phyloP scores from a whole-genome alignment of 108 stramenopile species.

The Pseudonitzschia pungens region DNA sequence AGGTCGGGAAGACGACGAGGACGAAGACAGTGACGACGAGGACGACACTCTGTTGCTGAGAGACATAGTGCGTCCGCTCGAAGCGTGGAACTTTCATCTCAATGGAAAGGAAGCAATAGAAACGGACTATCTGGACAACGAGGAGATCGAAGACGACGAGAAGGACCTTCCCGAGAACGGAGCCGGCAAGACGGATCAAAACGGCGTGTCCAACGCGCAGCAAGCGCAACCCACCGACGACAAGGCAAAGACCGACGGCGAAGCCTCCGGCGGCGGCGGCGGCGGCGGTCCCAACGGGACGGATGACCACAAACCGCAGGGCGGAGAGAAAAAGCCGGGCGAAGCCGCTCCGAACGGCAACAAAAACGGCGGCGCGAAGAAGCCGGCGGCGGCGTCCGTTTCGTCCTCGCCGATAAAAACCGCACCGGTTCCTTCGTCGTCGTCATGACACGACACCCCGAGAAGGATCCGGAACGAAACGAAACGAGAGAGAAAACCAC shows the following conservation, averaged over 20 bases:
- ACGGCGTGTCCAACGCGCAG: not conserved
- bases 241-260: not conserved
- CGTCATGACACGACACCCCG: not conserved
- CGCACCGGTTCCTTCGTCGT: not conserved
- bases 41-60: conserved; percentile 58
- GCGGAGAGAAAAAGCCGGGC: not conserved
- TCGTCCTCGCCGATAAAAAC: not conserved
- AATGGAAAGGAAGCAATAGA: conserved; percentile 69
- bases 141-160: conserved; percentile 32
- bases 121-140: conserved; percentile 23
- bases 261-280: not conserved
- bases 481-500: not conserved
- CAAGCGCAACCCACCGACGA: not conserved
- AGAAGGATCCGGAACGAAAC: not conserved
- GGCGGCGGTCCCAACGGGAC: conserved; percentile 3
- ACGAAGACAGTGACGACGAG: conserved; percentile 65
- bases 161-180: conserved; percentile 20
- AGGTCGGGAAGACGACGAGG: conserved; percentile 55
- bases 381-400: not conserved
- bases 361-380: conserved; percentile 9
- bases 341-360: not conserved
- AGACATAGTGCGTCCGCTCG: conserved; percentile 73
- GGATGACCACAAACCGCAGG: not conserved
- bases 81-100: conserved; percentile 78
- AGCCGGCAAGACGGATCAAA: not conserved